Percentiles rank a stretch among this genome's conserved stretches.
Conservation (phyloP, 225 moss, liverwort and hornwort genomes). For the Asterella californica region DNA sequence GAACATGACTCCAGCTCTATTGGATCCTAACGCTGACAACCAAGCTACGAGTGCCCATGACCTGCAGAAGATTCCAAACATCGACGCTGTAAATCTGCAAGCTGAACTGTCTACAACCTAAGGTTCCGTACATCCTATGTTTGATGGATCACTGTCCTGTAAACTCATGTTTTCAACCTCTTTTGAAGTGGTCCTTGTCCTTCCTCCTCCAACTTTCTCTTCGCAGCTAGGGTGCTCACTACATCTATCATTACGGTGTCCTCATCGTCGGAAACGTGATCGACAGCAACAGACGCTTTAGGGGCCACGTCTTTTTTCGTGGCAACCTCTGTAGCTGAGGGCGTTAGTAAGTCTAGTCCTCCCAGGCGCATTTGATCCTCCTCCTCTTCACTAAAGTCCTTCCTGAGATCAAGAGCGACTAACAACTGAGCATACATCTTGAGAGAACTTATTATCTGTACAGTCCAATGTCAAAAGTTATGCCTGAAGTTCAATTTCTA, state of each 20-base stretch:
- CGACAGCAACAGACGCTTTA: neutral
- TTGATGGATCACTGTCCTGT: neutral
- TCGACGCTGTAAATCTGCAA: neutral
- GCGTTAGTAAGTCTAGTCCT: slow-evolving; percentile 46
- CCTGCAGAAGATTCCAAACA: too few relatives aligned
- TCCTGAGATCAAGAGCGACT: slow-evolving; percentile 35
- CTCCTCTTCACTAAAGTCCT: slow-evolving; percentile 77
- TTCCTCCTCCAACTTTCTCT: slow-evolving; percentile 23
- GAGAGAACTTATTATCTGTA: neutral
- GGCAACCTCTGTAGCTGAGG: slow-evolving; percentile 13
- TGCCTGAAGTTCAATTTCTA: neutral
- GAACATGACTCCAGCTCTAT: neutral
- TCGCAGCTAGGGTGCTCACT: neutral
- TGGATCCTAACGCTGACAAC: neutral
- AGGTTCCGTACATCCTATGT: neutral
- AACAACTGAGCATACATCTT: neutral
- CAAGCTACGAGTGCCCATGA: neutral
- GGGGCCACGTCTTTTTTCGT: slow-evolving; percentile 5
- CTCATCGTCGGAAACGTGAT: slow-evolving; percentile 10
- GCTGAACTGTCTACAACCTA: neutral
- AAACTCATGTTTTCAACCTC: neutral
- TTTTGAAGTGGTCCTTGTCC: slow-evolving; percentile 13
- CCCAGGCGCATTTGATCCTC: slow-evolving; percentile 67
- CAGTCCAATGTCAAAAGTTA: too few relatives aligned
- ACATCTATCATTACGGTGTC: slow-evolving; percentile 20